phyloP scores from a whole-genome alignment of 2,329 filamentous ascomycete species.

The Calonectria multiphialidica region DNA sequence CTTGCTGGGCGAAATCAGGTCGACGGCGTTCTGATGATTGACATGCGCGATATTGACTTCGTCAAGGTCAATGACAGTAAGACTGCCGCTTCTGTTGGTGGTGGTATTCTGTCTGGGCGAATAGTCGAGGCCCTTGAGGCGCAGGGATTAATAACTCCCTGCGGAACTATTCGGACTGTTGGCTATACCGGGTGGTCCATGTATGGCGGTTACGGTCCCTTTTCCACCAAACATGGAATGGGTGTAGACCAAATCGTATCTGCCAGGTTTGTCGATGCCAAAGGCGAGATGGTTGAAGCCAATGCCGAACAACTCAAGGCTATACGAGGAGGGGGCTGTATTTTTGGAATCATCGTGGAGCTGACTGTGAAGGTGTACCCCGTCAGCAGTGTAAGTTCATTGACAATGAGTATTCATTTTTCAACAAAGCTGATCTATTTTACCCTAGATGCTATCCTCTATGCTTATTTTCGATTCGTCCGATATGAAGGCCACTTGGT shows the following conservation, averaged over 20 bases:
- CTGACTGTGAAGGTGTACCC: constrained; percentile 16
- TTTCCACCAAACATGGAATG: constrained; percentile 1
- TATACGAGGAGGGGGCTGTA: constrained; percentile 21
- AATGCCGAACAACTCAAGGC: constrained; percentile 15
- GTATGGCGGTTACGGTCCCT: constrained; percentile 16
- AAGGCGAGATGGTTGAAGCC: constrained; percentile 7
- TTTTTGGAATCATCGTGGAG: constrained; percentile 14
- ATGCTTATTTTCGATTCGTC: background rate
- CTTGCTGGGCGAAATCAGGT: constrained; percentile 15
- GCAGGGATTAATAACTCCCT: constrained; percentile 5
- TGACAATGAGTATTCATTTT: background rate
- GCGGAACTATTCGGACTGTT: background rate
- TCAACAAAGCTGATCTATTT: background rate
- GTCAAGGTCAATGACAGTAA: background rate
- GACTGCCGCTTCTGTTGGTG: constrained; percentile 2
- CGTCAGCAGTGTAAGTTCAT: background rate
- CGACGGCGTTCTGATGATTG: constrained; percentile 10
- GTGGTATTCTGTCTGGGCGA: background rate
- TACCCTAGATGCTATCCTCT: background rate
- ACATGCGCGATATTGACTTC: constrained; percentile 31
- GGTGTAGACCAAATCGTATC: constrained; percentile 28
- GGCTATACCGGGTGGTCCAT: constrained; percentile 32
- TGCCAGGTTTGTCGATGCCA: background rate
- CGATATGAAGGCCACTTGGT: background rate
- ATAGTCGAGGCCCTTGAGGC: background rate